Evolutionary conservation across 768 basidiomycete genomes (phyloP).

Genomic region (Boletus subparvulus): DNA sequence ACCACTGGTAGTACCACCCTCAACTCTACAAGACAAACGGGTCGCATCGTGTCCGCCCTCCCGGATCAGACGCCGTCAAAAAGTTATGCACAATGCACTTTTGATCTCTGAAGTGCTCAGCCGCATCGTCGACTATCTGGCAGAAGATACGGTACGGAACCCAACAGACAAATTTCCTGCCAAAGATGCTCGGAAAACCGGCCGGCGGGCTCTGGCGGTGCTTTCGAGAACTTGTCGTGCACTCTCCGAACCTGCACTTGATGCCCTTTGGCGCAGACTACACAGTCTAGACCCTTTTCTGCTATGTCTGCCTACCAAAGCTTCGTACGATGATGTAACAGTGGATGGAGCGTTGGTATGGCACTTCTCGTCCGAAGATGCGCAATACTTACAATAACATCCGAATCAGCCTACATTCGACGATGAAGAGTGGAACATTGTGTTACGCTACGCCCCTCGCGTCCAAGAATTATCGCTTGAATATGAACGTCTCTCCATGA

Average conservation of each 20-base stretch:
- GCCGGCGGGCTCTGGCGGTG: slow-evolving; percentile 1
- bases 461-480: slow-evolving; percentile 3
- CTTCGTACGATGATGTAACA: background rate
- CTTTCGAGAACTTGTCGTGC: slow-evolving; percentile 16
- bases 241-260: slow-evolving; percentile 15
- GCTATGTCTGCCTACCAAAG: slow-evolving; percentile 1
- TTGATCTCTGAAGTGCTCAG: slow-evolving; percentile 3
- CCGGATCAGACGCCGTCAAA: too few species aligned
- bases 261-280: slow-evolving; percentile 15
- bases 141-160: background rate
- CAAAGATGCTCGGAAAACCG: background rate
- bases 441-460: slow-evolving; percentile 8
- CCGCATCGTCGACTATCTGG: background rate
- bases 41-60: too few species aligned
- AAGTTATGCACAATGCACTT: background rate
- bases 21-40: too few species aligned
- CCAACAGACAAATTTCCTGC: background rate
- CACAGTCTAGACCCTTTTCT: slow-evolving; percentile 5
- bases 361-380: background rate
- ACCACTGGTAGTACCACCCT: too few species aligned
- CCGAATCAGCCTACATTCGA: background rate
- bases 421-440: slow-evolving; percentile 1
- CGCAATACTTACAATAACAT: background rate
- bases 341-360: background rate
- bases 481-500: background rate